These are phyloP conservation scores for Houttuynia cordata DNA, from an alignment of 164 flowering plant species.

Conservation along the genomic window DNA sequence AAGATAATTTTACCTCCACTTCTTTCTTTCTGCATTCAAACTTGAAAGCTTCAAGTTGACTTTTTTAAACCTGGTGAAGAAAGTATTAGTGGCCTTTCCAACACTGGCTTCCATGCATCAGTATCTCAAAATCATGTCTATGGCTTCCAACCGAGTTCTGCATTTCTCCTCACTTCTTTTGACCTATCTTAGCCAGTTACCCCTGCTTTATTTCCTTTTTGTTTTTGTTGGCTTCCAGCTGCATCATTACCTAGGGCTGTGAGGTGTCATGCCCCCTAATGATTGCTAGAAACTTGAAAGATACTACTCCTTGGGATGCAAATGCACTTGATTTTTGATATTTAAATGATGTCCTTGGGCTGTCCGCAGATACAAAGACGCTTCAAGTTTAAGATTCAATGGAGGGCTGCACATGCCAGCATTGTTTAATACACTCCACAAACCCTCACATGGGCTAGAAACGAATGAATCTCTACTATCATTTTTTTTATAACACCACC, in stretches of 20 bases:
- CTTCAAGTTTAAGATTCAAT: conserved; percentile 7
- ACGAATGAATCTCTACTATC: background rate
- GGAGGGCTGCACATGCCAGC: conserved; percentile 6
- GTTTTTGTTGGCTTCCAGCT: background rate
- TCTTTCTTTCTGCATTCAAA: no score
- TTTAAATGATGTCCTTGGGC: background rate
- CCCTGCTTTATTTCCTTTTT: no score
- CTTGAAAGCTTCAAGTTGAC: no score
- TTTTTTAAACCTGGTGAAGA: no score
- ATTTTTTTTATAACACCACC: background rate
- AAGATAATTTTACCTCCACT: no score
- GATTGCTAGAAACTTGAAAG: background rate
- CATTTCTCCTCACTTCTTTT: no score
- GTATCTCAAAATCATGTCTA: no score
- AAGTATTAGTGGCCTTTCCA: no score
- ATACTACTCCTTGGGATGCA: background rate
- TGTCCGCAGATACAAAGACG: background rate
- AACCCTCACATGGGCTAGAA: background rate
- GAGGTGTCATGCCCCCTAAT: background rate
- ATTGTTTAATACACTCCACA: background rate
- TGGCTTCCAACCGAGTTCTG: no score
- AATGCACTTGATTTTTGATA: background rate
- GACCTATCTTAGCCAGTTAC: no score
- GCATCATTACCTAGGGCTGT: background rate
- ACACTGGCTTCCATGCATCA: no score